Evolutionary conservation across 805 yeast species (phyloP).

Genomic region (Wickerhamiella allomyrinae): DNA sequence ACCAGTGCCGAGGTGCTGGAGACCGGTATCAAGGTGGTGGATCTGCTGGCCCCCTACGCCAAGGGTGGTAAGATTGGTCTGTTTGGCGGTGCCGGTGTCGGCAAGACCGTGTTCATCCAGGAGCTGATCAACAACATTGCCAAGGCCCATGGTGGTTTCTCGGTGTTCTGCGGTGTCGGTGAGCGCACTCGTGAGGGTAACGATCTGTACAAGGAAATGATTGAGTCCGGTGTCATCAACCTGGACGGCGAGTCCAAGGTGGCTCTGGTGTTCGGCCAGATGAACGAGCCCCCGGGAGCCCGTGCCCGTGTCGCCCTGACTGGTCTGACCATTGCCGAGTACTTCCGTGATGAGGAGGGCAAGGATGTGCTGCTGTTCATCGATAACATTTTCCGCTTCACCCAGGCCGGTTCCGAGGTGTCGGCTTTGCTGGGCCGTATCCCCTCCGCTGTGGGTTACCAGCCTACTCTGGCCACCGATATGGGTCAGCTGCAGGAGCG

Average conservation of each 20-base stretch:
- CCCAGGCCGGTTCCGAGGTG: slow-evolving; percentile 99
- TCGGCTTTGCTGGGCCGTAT: slow-evolving; percentile 99
- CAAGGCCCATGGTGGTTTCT: slow-evolving; percentile 99
- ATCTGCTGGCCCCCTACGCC: slow-evolving; percentile 97
- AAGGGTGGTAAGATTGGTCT: slow-evolving; percentile 99
- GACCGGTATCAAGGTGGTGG: slow-evolving; percentile 99
- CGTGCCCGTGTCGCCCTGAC: slow-evolving; percentile 99
- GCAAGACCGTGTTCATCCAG: slow-evolving; percentile 98
- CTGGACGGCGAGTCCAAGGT: slow-evolving; percentile 99
- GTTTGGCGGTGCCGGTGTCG: slow-evolving; percentile 99
- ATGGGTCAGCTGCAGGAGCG: slow-evolving; percentile 99
- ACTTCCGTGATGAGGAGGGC: slow-evolving; percentile 99
- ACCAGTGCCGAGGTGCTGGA: slow-evolving; percentile 96
- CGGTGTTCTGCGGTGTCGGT: slow-evolving; percentile 99
- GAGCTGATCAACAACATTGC: slow-evolving; percentile 99
- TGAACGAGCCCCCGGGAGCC: slow-evolving; percentile 99
- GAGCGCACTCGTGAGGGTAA: slow-evolving; percentile 99
- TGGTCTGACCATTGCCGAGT: slow-evolving; percentile 99
- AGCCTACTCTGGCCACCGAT: slow-evolving; percentile 99
- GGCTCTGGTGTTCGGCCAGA: slow-evolving; percentile 98
- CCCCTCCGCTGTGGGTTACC: slow-evolving; percentile 99
- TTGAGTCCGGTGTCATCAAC: slow-evolving; percentile 99
- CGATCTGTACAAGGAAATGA: slow-evolving; percentile 99
- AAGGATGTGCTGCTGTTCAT: slow-evolving; percentile 99
- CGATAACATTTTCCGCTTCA: slow-evolving; percentile 99